Evolutionary conservation across 495 filamentous ascomycete genomes (phyloP).

Genomic region (Annulohypoxylon moriforme): DNA sequence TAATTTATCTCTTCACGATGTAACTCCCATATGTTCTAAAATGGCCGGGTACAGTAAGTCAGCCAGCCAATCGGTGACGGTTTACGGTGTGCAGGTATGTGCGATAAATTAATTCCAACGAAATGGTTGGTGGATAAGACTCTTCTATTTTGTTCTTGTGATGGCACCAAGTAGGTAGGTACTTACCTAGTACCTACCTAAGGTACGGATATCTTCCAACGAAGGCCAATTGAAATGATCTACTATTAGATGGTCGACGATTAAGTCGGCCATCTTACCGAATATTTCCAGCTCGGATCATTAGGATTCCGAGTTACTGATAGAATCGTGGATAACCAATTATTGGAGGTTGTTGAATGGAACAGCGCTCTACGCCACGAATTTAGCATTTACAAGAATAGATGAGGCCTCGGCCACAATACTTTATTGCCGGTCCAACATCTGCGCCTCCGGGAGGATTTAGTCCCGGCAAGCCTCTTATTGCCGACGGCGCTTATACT

Average conservation of each 20-base stretch:
- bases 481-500: not conserved
- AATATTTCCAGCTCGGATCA: not conserved
- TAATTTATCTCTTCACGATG: slow-evolving; percentile 2
- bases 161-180: not conserved
- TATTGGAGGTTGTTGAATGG: not conserved
- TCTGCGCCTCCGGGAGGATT: slow-evolving; percentile 27
- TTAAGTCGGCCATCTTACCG: not conserved
- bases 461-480: not conserved
- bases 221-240: too few species aligned
- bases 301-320: not conserved
- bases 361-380: too few species aligned
- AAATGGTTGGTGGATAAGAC: not conserved
- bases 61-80: not conserved
- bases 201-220: not conserved
- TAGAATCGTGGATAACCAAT: not conserved
- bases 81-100: not conserved
- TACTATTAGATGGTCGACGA: not conserved
- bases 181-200: too few species aligned
- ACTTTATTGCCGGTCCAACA: not conserved
- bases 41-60: not conserved
- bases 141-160: not conserved
- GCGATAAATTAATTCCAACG: not conserved
- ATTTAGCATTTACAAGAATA: not conserved
- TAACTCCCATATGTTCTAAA: not conserved
- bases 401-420: not conserved